phyloP scores from a whole-genome alignment of 2,329 filamentous ascomycete species.

The Orbilia quercus region DNA sequence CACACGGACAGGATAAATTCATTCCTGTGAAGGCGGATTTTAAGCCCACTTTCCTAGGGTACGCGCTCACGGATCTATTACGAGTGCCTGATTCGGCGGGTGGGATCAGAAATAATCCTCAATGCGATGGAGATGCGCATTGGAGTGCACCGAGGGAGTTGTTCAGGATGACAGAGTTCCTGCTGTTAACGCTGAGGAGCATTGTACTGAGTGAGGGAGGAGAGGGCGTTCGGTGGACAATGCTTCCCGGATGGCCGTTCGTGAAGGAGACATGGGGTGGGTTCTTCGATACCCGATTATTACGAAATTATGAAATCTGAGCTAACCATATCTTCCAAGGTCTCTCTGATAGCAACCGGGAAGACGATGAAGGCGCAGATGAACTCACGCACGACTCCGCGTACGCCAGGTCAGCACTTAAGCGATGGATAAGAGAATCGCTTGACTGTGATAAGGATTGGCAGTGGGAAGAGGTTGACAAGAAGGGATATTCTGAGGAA shows the following conservation, averaged over 20 bases:
- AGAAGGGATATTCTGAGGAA: conserved; percentile 72
- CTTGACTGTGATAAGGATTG: conserved; percentile 54
- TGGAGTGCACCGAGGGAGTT: conserved; percentile 79
- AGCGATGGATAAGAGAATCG: conserved; percentile 52
- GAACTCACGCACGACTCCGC: conserved; percentile 22
- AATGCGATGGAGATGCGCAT: conserved; percentile 74
- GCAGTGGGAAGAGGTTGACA: conserved; percentile 66
- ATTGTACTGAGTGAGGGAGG: conserved; percentile 69
- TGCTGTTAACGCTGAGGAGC: conserved; percentile 72
- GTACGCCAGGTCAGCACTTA: conserved; percentile 42
- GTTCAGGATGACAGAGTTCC: conserved; percentile 85
- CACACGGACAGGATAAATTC: conserved; percentile 89
- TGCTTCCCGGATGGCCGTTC: conserved; percentile 74
- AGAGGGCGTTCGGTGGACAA: conserved; percentile 63
- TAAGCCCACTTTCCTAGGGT: conserved; percentile 83
- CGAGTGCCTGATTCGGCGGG: conserved; percentile 82
- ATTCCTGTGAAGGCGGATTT: conserved; percentile 82
- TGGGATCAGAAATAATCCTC: conserved; percentile 70
- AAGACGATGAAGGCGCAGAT: conserved; percentile 49
- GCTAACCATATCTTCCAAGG: no score
- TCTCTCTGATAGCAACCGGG: conserved; percentile 15
- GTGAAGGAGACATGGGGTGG: conserved; percentile 66
- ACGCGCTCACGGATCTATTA: conserved; percentile 88
- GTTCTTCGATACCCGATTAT: conserved; percentile 59
- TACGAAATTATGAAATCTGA: conserved; percentile 62